A percentile compares a stretch with the other conserved stretches of the same genome.
Evolutionary conservation across 2,329 filamentous ascomycete genomes (phyloP).

Genomic region (Aspergillus brunneoviolaceus): DNA sequence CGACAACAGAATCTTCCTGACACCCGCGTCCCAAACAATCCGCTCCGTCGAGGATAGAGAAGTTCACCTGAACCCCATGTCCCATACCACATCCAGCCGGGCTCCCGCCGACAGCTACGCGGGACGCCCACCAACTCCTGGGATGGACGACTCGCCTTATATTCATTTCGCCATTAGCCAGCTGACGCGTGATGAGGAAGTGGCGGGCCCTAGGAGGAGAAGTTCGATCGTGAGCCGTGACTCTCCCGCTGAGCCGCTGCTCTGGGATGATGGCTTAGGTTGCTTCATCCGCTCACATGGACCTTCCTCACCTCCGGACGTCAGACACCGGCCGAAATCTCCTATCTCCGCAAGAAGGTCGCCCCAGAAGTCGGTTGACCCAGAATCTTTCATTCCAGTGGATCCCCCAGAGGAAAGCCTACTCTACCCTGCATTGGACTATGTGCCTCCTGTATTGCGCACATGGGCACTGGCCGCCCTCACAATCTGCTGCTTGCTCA

Average conservation of each 20-base stretch:
- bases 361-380: constrained; percentile 25
- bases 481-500: constrained; percentile 63
- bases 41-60: constrained; percentile 29
- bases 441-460: constrained; percentile 70
- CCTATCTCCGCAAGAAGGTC: constrained; percentile 13
- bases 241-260: constrained; percentile 53
- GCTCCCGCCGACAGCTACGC: constrained; percentile 29
- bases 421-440: constrained; percentile 59
- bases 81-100: constrained; percentile 27
- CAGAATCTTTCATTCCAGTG: constrained; percentile 51
- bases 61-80: constrained; percentile 22
- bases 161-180: constrained; percentile 89
- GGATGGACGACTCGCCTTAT: constrained; percentile 80
- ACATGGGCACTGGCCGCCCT: constrained; percentile 62
- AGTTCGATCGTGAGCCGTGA: constrained; percentile 45
- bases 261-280: constrained; percentile 49
- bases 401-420: constrained; percentile 45
- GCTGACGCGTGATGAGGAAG: constrained; percentile 71
- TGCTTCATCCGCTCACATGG: constrained; percentile 39
- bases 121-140: constrained; percentile 62
- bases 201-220: constrained; percentile 55
- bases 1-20: constrained; percentile 15
- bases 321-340: constrained; percentile 28
- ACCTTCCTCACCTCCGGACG: constrained; percentile 34
- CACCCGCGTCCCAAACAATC: constrained; percentile 26